A percentile compares a stretch with the other conserved stretches of the same genome.
These are phyloP conservation scores for Penicillium robsamsonii DNA, from an alignment of 495 filamentous ascomycete genomes.

Conservation along the genomic window DNA sequence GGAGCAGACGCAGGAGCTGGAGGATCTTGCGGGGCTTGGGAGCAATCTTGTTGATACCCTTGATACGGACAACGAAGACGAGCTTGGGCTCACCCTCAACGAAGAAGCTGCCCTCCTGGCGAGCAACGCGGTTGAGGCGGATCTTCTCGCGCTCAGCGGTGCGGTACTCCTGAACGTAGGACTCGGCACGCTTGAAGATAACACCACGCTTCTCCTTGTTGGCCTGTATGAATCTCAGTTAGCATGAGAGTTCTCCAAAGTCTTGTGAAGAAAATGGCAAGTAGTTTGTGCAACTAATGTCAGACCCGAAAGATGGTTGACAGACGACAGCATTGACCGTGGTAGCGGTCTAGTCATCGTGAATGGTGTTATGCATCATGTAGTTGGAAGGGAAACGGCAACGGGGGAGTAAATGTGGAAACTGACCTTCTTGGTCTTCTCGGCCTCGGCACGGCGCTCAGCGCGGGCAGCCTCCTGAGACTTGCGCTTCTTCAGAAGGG, in stretches of 20 bases:
- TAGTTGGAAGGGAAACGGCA: constrained; percentile 16
- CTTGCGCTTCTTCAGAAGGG: constrained; percentile 99
- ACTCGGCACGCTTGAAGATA: constrained; percentile 99
- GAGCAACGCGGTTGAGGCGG: constrained; percentile 81
- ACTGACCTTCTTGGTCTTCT: constrained; percentile 89
- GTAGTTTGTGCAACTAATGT: constrained; percentile 42
- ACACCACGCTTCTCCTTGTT: constrained; percentile 95
- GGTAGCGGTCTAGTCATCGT: constrained; percentile 74
- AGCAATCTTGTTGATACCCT: constrained; percentile 99
- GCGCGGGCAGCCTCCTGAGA: constrained; percentile 96
- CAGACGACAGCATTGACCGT: constrained; percentile 92
- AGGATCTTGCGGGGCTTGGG: constrained; percentile 99
- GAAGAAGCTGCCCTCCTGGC: constrained; percentile 90
- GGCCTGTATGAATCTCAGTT: constrained; percentile 57
- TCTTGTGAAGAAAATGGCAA: constrained; percentile 18
- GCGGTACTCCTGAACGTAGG: constrained; percentile 99
- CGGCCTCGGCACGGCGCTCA: constrained; percentile 71
- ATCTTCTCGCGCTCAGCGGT: constrained; percentile 98
- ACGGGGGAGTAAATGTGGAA: neutral
- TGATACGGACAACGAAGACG: constrained; percentile 98
- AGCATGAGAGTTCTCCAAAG: constrained; percentile 32
- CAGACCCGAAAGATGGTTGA: constrained; percentile 99
- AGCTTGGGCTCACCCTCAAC: constrained; percentile 92
- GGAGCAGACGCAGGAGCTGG: constrained; percentile 96
- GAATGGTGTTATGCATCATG: constrained; percentile 74